These are phyloP conservation scores for Neofusicoccum umdonicola DNA, from an alignment of 2,329 filamentous ascomycete species.

Conservation along the genomic window DNA sequence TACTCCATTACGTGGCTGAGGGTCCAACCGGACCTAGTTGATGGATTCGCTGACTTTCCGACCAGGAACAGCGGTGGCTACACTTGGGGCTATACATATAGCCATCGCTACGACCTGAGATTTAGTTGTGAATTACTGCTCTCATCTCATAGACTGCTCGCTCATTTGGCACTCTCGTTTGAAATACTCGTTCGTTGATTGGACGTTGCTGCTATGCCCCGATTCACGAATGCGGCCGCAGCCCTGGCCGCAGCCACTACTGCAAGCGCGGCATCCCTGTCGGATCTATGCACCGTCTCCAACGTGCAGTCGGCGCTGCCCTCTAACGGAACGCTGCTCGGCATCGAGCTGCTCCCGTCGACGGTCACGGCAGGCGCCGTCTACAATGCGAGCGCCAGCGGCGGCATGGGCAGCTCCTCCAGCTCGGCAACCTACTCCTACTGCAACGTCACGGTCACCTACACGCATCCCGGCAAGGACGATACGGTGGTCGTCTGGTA, in stretches of 20 bases:
- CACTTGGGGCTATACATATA: neutral
- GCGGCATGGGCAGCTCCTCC: slow-evolving; percentile 26
- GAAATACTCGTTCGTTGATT: neutral
- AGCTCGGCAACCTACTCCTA: slow-evolving; percentile 28
- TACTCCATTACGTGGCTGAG: neutral
- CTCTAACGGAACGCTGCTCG: slow-evolving; percentile 42
- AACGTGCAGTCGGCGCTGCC: slow-evolving; percentile 45
- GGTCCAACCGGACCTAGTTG: neutral
- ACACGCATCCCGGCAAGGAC: slow-evolving; percentile 43
- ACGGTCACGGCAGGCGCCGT: slow-evolving; percentile 41
- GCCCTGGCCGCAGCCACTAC: slow-evolving; percentile 9
- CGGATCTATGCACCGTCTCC: slow-evolving; percentile 43
- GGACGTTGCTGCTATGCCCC: slow-evolving; percentile 15
- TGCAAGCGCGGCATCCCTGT: slow-evolving; percentile 29
- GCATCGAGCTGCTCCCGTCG: slow-evolving; percentile 43
- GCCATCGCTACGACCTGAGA: neutral
- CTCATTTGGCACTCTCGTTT: neutral
- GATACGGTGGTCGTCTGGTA: slow-evolving; percentile 32
- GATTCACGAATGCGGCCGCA: slow-evolving; percentile 12
- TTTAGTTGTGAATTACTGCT: neutral
- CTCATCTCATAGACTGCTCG: neutral
- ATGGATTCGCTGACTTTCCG: too few relatives aligned
- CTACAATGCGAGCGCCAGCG: slow-evolving; percentile 33
- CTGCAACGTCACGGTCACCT: slow-evolving; percentile 49
- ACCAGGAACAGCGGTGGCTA: too few relatives aligned